Evolutionary conservation across 2,329 filamentous ascomycete genomes (phyloP).

Genomic region (Scedosporium minutisporum): DNA sequence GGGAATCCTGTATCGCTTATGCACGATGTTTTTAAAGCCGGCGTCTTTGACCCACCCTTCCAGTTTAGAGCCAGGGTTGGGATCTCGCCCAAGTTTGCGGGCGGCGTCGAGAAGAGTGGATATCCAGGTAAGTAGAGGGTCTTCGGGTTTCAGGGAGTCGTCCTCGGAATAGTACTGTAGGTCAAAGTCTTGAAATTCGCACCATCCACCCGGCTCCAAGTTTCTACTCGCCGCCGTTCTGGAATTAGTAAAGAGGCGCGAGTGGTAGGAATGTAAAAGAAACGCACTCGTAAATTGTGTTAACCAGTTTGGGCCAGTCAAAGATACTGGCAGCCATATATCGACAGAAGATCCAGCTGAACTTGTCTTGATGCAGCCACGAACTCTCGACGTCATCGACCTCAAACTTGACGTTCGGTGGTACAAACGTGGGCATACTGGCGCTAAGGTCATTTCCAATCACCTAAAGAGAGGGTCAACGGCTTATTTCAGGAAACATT

Average conservation of each 20-base stretch:
- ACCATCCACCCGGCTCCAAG: constrained; percentile 42
- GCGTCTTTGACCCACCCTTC: constrained; percentile 27
- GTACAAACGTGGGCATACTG: constrained; percentile 48
- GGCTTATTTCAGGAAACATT: constrained; percentile 20
- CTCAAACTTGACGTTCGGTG: constrained; percentile 53
- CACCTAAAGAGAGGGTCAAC: constrained; percentile 15
- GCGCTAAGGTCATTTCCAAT: constrained; percentile 21
- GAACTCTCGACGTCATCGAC: constrained; percentile 54
- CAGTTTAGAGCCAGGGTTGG: constrained; percentile 23
- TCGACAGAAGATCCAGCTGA: constrained; percentile 26
- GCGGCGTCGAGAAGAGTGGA: constrained; percentile 29
- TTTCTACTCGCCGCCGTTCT: constrained; percentile 15
- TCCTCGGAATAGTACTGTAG: constrained; percentile 32
- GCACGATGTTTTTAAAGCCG: not conserved
- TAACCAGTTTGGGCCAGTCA: constrained; percentile 19
- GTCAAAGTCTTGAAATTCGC: constrained; percentile 43
- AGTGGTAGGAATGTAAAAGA: constrained; percentile 20
- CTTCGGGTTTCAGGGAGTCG: constrained; percentile 27
- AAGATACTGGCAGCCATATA: constrained; percentile 21
- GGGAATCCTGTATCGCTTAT: constrained; percentile 33
- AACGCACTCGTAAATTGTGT: constrained; percentile 16
- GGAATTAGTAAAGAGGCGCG: constrained; percentile 3
- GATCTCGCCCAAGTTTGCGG: constrained; percentile 24
- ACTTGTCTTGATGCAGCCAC: constrained; percentile 31
- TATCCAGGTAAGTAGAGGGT: constrained; percentile 29